phyloP scores from a whole-genome alignment of 257 asterid genomes.

The Perilla frutescens region DNA sequence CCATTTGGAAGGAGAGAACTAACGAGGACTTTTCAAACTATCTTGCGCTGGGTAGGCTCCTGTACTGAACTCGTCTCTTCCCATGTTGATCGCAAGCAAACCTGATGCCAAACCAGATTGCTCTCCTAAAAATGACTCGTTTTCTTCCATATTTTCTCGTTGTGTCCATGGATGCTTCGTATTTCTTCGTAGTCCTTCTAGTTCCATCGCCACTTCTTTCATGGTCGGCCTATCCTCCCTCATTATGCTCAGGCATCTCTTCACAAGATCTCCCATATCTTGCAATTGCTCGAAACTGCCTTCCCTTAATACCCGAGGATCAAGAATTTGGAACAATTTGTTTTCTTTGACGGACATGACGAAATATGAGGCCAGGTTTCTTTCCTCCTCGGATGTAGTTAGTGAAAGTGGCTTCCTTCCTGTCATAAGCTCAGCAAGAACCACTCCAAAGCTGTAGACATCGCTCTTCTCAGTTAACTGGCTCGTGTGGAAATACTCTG shows the following conservation, averaged over 20 bases:
- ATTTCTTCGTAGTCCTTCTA: slow-evolving; percentile 40
- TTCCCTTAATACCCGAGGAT: slow-evolving; percentile 47
- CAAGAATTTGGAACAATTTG: slow-evolving; percentile 48
- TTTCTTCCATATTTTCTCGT: slow-evolving; percentile 8
- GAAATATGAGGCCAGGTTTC: slow-evolving; percentile 49
- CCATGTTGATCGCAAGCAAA: slow-evolving; percentile 22
- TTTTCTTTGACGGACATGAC: slow-evolving; percentile 41
- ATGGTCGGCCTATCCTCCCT: slow-evolving; percentile 55
- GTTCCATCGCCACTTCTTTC: slow-evolving; percentile 60
- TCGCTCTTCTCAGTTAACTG: slow-evolving; percentile 56
- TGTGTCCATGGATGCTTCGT: slow-evolving; percentile 10
- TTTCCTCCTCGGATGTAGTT: slow-evolving; percentile 26
- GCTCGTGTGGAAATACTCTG: slow-evolving; percentile 55
- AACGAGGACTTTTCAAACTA: no score
- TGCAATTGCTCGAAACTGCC: slow-evolving; percentile 52
- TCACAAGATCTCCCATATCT: slow-evolving; percentile 44
- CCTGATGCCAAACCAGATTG: no score
- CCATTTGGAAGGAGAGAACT: no score
- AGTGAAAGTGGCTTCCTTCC: slow-evolving; percentile 25
- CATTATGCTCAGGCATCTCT: slow-evolving; percentile 46
- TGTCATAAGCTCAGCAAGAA: slow-evolving; percentile 40
- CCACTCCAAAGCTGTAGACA: slow-evolving; percentile 43
- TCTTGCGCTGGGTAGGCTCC: no score
- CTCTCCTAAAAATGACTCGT: slow-evolving; percentile 33
- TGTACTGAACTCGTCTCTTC: slow-evolving; percentile 17